Percentiles rank a stretch among this genome's conserved stretches.
Conservation (phyloP, 495 filamentous ascomycete species). For the Aspergillus haitiensis region DNA sequence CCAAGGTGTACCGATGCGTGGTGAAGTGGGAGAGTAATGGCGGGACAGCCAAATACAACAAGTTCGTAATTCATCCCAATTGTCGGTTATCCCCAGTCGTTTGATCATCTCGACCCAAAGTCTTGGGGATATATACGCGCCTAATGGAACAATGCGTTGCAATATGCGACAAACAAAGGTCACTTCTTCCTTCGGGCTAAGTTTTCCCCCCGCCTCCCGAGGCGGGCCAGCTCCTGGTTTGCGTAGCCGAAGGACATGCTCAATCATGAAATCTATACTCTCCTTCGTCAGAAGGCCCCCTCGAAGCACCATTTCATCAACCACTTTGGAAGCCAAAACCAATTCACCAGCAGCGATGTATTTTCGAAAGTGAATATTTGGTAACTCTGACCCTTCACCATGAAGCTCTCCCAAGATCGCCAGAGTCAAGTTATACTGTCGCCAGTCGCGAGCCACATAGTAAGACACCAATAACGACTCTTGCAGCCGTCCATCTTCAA, state of each 20-base stretch:
- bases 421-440: conserved; percentile 54
- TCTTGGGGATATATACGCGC: conserved; percentile 30
- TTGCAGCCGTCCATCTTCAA: conserved; percentile 63
- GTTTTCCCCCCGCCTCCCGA: conserved; percentile 12
- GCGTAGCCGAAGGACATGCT: conserved; percentile 36
- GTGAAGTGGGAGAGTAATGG: conserved; percentile 32
- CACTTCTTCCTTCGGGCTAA: conserved; percentile 30
- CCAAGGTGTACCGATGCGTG: background rate
- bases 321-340: conserved; percentile 34
- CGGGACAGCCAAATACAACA: conserved; percentile 46
- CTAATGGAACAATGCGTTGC: conserved; percentile 35
- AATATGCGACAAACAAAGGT: conserved; percentile 38
- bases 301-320: conserved; percentile 38
- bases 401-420: conserved; percentile 45
- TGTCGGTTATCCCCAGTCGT: conserved; percentile 39
- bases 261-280: conserved; percentile 42
- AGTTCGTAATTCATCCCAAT: conserved; percentile 41
- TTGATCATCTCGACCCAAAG: conserved; percentile 48
- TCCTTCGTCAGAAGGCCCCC: conserved; percentile 28
- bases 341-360: conserved; percentile 40
- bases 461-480: conserved; percentile 54
- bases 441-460: conserved; percentile 50
- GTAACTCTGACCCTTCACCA: conserved; percentile 29
- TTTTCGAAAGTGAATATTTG: conserved; percentile 48
- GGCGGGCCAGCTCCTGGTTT: conserved; percentile 30